Conservation (phyloP, 805 yeast species). For the Schwanniomyces polymorphus region DNA sequence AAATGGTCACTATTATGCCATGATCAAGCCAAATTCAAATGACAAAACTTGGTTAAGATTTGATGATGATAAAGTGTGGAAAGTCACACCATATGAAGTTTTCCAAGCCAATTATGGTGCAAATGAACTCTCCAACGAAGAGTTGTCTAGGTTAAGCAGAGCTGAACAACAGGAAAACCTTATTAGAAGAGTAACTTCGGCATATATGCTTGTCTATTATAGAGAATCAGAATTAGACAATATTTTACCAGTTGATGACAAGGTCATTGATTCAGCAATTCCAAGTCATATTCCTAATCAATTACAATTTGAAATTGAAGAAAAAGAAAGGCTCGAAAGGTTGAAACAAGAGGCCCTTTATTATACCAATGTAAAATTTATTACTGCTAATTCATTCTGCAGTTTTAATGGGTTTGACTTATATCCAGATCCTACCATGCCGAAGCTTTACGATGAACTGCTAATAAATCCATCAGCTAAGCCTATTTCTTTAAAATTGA, state of each 20-base stretch:
- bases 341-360: conserved; percentile 64
- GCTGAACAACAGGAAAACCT: conserved; percentile 60
- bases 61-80: conserved; percentile 94
- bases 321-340: conserved; percentile 52
- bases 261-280: conserved; percentile 32
- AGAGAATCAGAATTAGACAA: conserved; percentile 58
- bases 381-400: conserved; percentile 53
- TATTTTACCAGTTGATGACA: conserved; percentile 60
- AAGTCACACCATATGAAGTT: conserved; percentile 80
- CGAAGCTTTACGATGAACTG: conserved; percentile 48
- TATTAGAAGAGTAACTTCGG: conserved; percentile 83
- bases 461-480: conserved; percentile 47
- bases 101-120: conserved; percentile 93
- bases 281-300: conserved; percentile 71
- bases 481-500: conserved; percentile 51
- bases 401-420: conserved; percentile 74
- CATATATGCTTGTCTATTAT: conserved; percentile 94
- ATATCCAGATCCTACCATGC: conserved; percentile 58
- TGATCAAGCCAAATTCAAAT: conserved; percentile 75
- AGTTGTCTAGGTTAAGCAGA: conserved; percentile 52
- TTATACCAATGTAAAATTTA: conserved; percentile 51
- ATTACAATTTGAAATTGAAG: conserved; percentile 62
- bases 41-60: conserved; percentile 79
- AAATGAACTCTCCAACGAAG: conserved; percentile 51
- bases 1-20: conserved; percentile 94